Evolutionary conservation across 208 protist genomes (phyloP), one percentile per base, ranked within the genome.

Genomic region (Trypanosoma scelopori): DNA sequence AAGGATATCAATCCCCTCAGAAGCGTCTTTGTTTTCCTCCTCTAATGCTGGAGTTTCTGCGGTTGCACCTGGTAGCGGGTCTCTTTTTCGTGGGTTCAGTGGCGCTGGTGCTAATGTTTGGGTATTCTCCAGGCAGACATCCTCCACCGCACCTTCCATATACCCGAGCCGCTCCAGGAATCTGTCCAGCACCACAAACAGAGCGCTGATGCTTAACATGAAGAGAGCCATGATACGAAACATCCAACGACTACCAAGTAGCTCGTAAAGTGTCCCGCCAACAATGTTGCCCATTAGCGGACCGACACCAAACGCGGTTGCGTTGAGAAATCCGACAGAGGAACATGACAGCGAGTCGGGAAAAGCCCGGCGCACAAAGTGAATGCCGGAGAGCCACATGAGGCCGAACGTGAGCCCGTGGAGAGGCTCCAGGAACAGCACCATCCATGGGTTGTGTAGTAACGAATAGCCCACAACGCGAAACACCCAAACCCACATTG

Each of bases 321-420:
- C 70, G 45, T 51, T 65, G 18, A 82, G 72, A 56, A 79, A 67
- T 15, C 77, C 71, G 15, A 79, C 46, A 47, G 57, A 58, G 27
- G 60, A 65, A 41, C 42, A 52, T 0, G 67, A 57, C 23, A 71
- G 45, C 5, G 59, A 55, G 25, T 52, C 16, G 0, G 77, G 72
- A 27, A 74, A 74, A 18, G 65, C 66, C 18, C 37, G 47, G 5
- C 51, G 51, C 37, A 75, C 55, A 63, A 56, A 71, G 58, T 74
- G 53, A 32, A 79, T 68, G 13, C 59, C 72, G 15, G 77, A 72
- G 18, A 74, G 47, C 77, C 77, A 82, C 63, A 65, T 46, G 25
- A 78, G 50, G 11, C 65, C 71, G 53, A 76, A 79, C 15, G 77
- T 62, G 22, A 82, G 42, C 5, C 77, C 77, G 43, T 82, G 77